A percentile compares a stretch with the other conserved stretches of the same genome.
Evolutionary conservation across 495 filamentous ascomycete species (phyloP).

Genomic region (Bacidia gigantensis): DNA sequence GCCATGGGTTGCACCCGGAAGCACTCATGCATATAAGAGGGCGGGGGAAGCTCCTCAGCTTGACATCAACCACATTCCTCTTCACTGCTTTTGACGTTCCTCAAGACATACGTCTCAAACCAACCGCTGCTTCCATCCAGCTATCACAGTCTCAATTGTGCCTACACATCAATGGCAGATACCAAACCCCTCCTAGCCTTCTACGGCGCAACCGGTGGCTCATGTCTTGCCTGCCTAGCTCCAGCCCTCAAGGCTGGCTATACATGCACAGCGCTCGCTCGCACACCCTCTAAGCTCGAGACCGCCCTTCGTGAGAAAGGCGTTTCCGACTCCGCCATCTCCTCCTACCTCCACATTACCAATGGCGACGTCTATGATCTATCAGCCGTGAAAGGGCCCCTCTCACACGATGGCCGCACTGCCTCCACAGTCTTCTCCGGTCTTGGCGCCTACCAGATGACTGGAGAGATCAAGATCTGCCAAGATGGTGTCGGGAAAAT

Average conservation of each 20-base stretch:
- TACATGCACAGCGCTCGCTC: constrained; percentile 38
- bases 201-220: constrained; percentile 40
- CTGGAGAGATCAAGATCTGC: constrained; percentile 21
- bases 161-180: constrained; percentile 3
- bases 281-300: constrained; percentile 48
- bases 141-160: too few relatives aligned
- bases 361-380: constrained; percentile 39
- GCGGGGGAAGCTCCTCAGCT: too few relatives aligned
- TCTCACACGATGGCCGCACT: constrained; percentile 20
- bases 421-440: constrained; percentile 31
- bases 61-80: too few relatives aligned
- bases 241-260: constrained; percentile 37
- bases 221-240: constrained; percentile 32
- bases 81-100: too few relatives aligned
- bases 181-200: constrained; percentile 27
- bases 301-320: constrained; percentile 26
- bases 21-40: too few relatives aligned
- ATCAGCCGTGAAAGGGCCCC: constrained; percentile 23
- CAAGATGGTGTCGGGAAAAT: constrained; percentile 12
- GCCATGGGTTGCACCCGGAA: too few relatives aligned
- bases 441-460: constrained; percentile 25
- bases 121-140: too few relatives aligned
- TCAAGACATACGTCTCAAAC: too few relatives aligned
- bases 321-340: constrained; percentile 22
- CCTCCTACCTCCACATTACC: constrained; percentile 32